These are phyloP conservation scores for Cyberlindnera lachancei DNA, from an alignment of 805 yeast genomes.

Conservation along the genomic window DNA sequence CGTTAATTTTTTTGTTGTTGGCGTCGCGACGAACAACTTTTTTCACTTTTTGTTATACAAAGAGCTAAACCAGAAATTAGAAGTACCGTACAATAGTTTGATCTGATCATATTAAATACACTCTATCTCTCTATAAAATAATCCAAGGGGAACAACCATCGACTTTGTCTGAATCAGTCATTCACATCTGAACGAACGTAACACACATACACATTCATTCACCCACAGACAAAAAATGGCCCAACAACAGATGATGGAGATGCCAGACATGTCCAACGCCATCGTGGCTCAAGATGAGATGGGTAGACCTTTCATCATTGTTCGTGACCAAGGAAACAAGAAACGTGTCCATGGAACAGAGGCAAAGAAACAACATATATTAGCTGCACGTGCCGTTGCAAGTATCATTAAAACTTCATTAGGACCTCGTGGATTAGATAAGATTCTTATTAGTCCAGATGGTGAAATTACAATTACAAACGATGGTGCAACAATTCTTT, in stretches of 20 bases:
- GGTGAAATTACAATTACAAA: slow-evolving; percentile 98
- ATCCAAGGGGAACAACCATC: too few relatives aligned
- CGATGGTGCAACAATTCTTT: slow-evolving; percentile 95
- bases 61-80: too few relatives aligned
- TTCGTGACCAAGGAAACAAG: slow-evolving; percentile 70
- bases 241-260: slow-evolving; percentile 30
- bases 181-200: too few relatives aligned
- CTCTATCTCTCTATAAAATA: too few relatives aligned
- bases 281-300: slow-evolving; percentile 98
- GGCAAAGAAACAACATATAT: slow-evolving; percentile 77
- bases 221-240: slow-evolving; percentile 19
- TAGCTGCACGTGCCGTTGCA: slow-evolving; percentile 93
- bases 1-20: too few relatives aligned
- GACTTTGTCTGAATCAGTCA: too few relatives aligned
- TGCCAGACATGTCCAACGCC: slow-evolving; percentile 96
- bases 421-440: slow-evolving; percentile 98
- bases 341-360: slow-evolving; percentile 69
- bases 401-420: slow-evolving; percentile 85
- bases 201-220: too few relatives aligned
- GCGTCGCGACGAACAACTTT: too few relatives aligned
- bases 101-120: too few relatives aligned
- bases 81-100: too few relatives aligned
- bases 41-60: too few relatives aligned
- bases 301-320: slow-evolving; percentile 98
- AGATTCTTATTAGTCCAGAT: slow-evolving; percentile 89